Conservation (phyloP, 805 yeast species). For the Nakazawaea pomicola region DNA sequence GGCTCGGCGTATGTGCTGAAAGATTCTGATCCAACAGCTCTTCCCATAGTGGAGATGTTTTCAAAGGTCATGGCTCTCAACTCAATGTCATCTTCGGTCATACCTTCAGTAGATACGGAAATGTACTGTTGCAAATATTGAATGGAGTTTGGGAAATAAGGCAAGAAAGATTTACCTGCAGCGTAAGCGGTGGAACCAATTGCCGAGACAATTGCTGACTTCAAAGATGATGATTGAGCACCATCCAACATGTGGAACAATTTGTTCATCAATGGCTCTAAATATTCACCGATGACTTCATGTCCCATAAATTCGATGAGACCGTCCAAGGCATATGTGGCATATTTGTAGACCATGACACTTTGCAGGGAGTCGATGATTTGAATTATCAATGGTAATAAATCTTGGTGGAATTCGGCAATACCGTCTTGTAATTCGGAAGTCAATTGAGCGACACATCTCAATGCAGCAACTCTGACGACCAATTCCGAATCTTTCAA, state of each 20-base stretch:
- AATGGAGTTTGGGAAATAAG: slow-evolving; percentile 80
- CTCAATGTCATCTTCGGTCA: slow-evolving; percentile 86
- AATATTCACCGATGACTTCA: slow-evolving; percentile 73
- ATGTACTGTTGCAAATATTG: slow-evolving; percentile 79
- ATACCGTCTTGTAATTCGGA: slow-evolving; percentile 80
- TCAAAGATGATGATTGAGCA: slow-evolving; percentile 70
- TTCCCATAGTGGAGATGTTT: slow-evolving; percentile 89
- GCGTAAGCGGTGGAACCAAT: slow-evolving; percentile 97
- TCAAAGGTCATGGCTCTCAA: slow-evolving; percentile 90
- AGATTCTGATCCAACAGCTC: slow-evolving; percentile 91
- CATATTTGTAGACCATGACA: slow-evolving; percentile 81
- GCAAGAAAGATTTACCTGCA: slow-evolving; percentile 80
- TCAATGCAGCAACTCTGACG: slow-evolving; percentile 83
- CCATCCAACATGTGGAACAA: slow-evolving; percentile 76
- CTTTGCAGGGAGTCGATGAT: slow-evolving; percentile 85
- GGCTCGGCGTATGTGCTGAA: slow-evolving; percentile 86
- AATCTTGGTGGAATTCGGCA: slow-evolving; percentile 76
- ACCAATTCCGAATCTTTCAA: slow-evolving; percentile 67
- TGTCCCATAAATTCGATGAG: slow-evolving; percentile 86
- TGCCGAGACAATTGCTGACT: slow-evolving; percentile 83
- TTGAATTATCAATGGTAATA: slow-evolving; percentile 80
- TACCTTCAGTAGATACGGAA: slow-evolving; percentile 64
- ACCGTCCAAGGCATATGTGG: slow-evolving; percentile 88
- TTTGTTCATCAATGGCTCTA: slow-evolving; percentile 87
- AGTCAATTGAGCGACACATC: slow-evolving; percentile 73